Base-by-base conservation (phyloP, 164 flowering plant species). In the Paratinospora sagittata region DNA sequence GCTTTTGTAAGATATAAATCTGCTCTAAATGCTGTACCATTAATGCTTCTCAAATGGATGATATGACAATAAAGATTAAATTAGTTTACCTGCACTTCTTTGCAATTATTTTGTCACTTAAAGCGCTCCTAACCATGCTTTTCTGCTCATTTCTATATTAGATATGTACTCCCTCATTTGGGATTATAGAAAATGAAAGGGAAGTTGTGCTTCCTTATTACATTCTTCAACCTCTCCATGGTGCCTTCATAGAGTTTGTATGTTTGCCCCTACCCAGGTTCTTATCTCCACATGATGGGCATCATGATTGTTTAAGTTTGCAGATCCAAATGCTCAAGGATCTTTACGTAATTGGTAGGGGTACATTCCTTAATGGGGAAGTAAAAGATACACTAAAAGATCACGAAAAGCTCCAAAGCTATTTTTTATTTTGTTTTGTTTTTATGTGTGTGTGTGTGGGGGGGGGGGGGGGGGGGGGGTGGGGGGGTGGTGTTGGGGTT, bases 1-100 rank as follows among this genome's bases (percentile, higher is more conserved):
- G 65, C 80, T 92, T 34, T 70, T 94, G 98, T 94, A 86, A 85
- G 94, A 80, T 72, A 47, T 55, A 23, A 74, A 37, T 57, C 57
- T 8, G 26, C 55, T 49, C 5, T 49, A 49, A 55, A 19, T 21
- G 61, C 61, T 55, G 2, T 55, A 55, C 8, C 61, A 55, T 55
- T 55, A 19, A 36, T 8, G 3, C 19, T 49, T 49, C 19, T 49
- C 19, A 11, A 49, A 49, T 49, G 55, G 55, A 49, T 8, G 39
- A 36, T 3, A 36, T n/a, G n/a, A n/a, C n/a, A 36, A 3, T 36
- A 8, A 3, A 36, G 39, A 36, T 36, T 36, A 36, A 36, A 3
- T 36, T 36, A 36, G 39, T 49, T 12, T 17, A 49, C 3, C 0
- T 49, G 57, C 16, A 13, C n/a, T 17, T 49, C 12, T 49, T 49